Base-by-base conservation (phyloP, 225 moss, liverwort and hornwort genomes). In the Anthoceros angustus region DNA sequence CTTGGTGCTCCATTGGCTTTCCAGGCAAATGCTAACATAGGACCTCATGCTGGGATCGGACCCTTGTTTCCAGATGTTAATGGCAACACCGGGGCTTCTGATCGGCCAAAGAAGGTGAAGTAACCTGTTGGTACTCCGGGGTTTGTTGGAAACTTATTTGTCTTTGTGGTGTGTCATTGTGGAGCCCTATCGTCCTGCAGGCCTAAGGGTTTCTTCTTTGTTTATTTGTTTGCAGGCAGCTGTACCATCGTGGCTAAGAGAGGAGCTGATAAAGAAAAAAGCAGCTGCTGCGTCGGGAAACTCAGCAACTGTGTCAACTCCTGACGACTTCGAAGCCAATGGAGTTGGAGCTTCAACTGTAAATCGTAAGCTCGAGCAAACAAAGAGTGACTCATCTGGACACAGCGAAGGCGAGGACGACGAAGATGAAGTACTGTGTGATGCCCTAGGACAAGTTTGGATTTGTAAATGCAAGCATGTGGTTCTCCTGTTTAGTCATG, bases 251-350 rank as follows among this genome's bases (percentile, higher is more conserved):
- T 98, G 98, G 98, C 78, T 98, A 39, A 87, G 92, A 63, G 98
- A 98, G 72, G 98, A 98, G 65, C 69, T 98, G 73, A 70, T 98
- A 75, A 98, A 98, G 76, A 92, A 98, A 68, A 98, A 98, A 68
- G 70, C 89, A 18, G 70, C 84, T 68, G 89, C 71, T 69, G 82
- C 72, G 39, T 74, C 82, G 64, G 77, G 76, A 79, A 74, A 67
- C 62, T 82, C 87, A 62, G 70, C 50, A 55, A 67, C 63, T 40
- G 32, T 70, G 62, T 68, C 84, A 62, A 74, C 71, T 46, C 70
- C 77, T 67, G 98, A 98, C 65, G 88, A 91, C 38, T 72, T 67
- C 50, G 78, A 73, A 69, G 75, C 80, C 12, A 89, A 87, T 75
- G 98, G 88, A 73, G 82, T 71, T 45, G 7, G 78, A 64, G 76